Evolutionary conservation across 1,284 basidiomycete species (phyloP).

Genomic region (Abortiporus biennis): DNA sequence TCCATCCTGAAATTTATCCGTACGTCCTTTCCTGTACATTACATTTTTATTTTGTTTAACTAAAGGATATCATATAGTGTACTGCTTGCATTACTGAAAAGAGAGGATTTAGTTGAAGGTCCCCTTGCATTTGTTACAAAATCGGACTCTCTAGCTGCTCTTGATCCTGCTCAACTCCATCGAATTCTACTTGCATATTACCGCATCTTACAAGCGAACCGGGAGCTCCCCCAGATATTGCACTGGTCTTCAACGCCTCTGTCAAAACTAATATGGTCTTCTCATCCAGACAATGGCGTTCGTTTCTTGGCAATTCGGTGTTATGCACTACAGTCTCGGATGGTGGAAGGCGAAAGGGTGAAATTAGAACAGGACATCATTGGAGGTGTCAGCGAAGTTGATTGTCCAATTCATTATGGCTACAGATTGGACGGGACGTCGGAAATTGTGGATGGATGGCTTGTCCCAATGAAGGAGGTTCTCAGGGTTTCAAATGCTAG

Average conservation of each 20-base stretch:
- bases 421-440: conserved; percentile 35
- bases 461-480: conserved; percentile 65
- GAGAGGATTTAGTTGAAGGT: conserved; percentile 42
- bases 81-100: conserved; percentile 42
- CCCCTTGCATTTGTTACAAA: conserved; percentile 42
- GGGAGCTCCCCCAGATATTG: conserved; percentile 54
- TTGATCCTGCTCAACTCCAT: conserved; percentile 49
- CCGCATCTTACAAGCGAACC: conserved; percentile 71
- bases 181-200: conserved; percentile 73
- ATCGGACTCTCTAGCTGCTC: conserved; percentile 21
- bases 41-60: conserved; percentile 1
- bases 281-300: conserved; percentile 56
- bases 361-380: conserved; percentile 57
- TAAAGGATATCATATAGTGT: conserved; percentile 31
- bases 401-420: conserved; percentile 53
- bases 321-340: conserved; percentile 67
- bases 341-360: conserved; percentile 71
- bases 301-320: conserved; percentile 72
- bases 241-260: conserved; percentile 63
- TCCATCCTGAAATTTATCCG: conserved; percentile 74
- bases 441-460: conserved; percentile 66
- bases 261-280: conserved; percentile 47
- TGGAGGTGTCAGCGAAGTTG: conserved; percentile 47
- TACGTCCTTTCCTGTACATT: conserved; percentile 32
- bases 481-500: conserved; percentile 52